These are phyloP conservation scores for Rubus parviflorus DNA, from an alignment of 306 rosid species.

Conservation along the genomic window DNA sequence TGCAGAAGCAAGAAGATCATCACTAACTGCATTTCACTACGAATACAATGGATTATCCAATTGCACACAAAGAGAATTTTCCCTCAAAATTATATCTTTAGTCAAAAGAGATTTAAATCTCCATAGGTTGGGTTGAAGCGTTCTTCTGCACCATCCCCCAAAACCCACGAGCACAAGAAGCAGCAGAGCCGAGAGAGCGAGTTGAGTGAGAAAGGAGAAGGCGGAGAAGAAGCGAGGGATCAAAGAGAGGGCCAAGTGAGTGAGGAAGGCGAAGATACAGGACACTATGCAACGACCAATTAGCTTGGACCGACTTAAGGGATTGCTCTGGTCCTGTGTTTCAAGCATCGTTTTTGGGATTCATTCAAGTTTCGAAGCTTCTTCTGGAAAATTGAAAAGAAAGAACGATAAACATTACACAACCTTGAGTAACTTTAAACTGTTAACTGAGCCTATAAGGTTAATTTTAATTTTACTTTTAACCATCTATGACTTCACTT, in stretches of 20 bases:
- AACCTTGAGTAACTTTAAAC: not conserved
- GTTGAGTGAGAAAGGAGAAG: conserved; percentile 28
- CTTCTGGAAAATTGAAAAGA: not conserved
- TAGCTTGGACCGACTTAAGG: conserved; percentile 6
- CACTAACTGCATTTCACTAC: not conserved
- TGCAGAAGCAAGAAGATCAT: conserved; percentile 9
- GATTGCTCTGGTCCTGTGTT: conserved; percentile 18
- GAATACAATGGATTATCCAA: not conserved
- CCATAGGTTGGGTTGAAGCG: conserved; percentile 8
- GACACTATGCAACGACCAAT: conserved; percentile 36
- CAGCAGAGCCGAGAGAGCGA: conserved; percentile 42
- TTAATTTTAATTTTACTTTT: no score
- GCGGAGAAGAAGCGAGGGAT: conserved; percentile 43
- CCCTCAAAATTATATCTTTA: not conserved
- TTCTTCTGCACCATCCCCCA: conserved; percentile 38
- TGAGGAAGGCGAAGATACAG: conserved; percentile 22
- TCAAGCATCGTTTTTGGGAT: conserved; percentile 3
- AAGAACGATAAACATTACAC: no score
- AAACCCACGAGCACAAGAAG: conserved; percentile 34
- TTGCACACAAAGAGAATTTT: no score
- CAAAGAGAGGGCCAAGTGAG: conserved; percentile 31
- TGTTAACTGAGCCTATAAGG: not conserved
- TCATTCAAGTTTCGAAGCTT: not conserved
- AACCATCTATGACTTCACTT: no score
- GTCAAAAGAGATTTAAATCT: not conserved